A percentile compares a stretch with the other conserved stretches of the same genome.
Evolutionary conservation across 768 basidiomycete species (phyloP).

Genomic region (Stropharia rugosoannulata): DNA sequence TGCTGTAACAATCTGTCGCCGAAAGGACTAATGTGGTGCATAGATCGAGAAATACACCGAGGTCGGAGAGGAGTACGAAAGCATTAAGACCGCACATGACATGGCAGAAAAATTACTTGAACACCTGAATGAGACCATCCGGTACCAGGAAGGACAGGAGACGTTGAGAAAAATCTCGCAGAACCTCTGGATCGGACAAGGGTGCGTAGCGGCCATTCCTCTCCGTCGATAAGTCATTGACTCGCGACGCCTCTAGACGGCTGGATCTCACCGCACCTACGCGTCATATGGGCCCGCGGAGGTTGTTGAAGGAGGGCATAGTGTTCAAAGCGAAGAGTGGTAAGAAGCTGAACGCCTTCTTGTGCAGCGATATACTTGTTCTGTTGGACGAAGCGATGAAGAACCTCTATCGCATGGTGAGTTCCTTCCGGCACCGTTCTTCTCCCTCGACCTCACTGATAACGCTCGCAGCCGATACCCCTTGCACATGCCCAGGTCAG

Average conservation of each 20-base stretch:
- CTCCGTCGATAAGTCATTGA: not conserved
- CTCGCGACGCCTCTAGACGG: conserved; percentile 37
- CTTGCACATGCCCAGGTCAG: conserved; percentile 65
- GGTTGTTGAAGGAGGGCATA: conserved; percentile 75
- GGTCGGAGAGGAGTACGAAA: conserved; percentile 54
- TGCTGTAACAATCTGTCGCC: not conserved
- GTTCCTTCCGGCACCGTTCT: conserved; percentile 19
- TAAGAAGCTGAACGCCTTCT: conserved; percentile 68
- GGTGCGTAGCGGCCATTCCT: conserved; percentile 39
- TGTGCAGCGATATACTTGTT: conserved; percentile 90
- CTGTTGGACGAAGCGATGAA: conserved; percentile 72
- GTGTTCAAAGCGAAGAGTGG: conserved; percentile 85
- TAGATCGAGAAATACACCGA: conserved; percentile 83
- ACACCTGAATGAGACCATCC: conserved; percentile 86
- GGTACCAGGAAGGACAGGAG: conserved; percentile 79
- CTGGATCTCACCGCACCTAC: conserved; percentile 93
- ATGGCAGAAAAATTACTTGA: conserved; percentile 73
- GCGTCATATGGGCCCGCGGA: conserved; percentile 77
- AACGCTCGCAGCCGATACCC: conserved; percentile 59
- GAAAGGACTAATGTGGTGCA: not conserved
- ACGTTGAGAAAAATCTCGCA: conserved; percentile 75
- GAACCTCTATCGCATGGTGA: conserved; percentile 81
- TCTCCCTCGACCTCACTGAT: not conserved
- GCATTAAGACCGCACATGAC: conserved; percentile 53
- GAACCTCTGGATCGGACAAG: conserved; percentile 85